Evolutionary conservation across 371 early-diverging fungal genomes (phyloP), one percentile per base, ranked within the genome.

Genomic region (Batrachochytrium dendrobatidis): DNA sequence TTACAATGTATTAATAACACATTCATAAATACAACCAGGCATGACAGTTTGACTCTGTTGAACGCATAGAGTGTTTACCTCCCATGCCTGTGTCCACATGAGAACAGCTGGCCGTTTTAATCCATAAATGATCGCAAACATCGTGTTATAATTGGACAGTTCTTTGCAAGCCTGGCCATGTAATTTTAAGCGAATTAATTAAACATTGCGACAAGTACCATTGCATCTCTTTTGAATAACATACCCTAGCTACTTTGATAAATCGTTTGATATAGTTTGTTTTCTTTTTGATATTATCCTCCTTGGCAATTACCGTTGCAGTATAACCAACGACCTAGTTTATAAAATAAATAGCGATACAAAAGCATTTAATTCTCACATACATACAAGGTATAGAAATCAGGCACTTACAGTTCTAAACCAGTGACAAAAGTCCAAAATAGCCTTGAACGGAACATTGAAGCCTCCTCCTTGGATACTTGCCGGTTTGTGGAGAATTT

Each of bases 171-270:
- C 65, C 67, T 70, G 30, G 15, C n/a, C 20, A 18, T 10, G n/a
- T 7, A 8, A 28, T 34, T 1, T 6, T 49, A 24, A 55, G 34
- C n/a, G 33, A 1, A 26, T 24, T 39, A n/a, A 12, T 12, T n/a
- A n/a, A 12, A n/a, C 15, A 39, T 39, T n/a, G 5, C 53, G 56
- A 55, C 26, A 34, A 25, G 8, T 55, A 8, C 22, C n/a, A n/a
- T 33, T 18, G 15, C 32, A 5, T 26, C 18, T 31, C 12, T 20
- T 12, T 20, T 7, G 22, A 22, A 29, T 15, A 46, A 25, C 61
- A 5, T 35, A 67, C 73, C 60, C 65, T 69, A 1, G 75, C 79
- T 33, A 74, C 63, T 48, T 74, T 75, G 59, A 78, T 72, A 15
- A 71, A 54, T 50, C 50, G 58, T 45, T 74, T 71, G 29, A 78